phyloP scores from a whole-genome alignment of 2,329 filamentous ascomycete genomes.

The Fusarium brevicatenulatum region DNA sequence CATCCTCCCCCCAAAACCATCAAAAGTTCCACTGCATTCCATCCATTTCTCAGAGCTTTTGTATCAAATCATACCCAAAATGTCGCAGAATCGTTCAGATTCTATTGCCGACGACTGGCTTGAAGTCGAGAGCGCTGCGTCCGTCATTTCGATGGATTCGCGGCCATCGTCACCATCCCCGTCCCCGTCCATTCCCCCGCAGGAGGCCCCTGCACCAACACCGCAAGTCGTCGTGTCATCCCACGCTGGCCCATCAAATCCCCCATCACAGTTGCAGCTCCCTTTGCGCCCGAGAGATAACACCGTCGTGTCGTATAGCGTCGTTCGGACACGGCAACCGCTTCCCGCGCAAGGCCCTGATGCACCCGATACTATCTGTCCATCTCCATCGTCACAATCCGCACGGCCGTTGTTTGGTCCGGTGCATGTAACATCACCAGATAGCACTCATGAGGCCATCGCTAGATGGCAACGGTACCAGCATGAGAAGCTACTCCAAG shows the following conservation, averaged over 20 bases:
- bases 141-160: conserved; percentile 30
- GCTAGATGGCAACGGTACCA: not conserved
- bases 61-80: not conserved
- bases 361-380: too few species aligned
- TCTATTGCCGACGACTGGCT: conserved; percentile 40
- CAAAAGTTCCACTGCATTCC: fast-evolving
- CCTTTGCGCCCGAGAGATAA: not conserved
- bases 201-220: not conserved
- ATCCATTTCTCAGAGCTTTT: fast-evolving
- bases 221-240: not conserved
- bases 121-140: conserved; percentile 32
- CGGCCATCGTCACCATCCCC: conserved; percentile 8
- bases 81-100: conserved; percentile 1
- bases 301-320: not conserved
- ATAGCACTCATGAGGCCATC: not conserved
- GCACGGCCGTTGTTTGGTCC: fast-evolving
- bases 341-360: not conserved
- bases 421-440: too few species aligned
- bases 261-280: not conserved
- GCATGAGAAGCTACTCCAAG: not conserved
- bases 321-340: fast-evolving
- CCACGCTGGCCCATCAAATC: not conserved
- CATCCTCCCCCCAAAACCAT: not conserved
- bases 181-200: not conserved
- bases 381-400: not conserved